Percentiles rank a stretch among this genome's conserved stretches.
phyloP scores from a whole-genome alignment of 1,139 yeast genomes.

The Taphrina wiesneri region DNA sequence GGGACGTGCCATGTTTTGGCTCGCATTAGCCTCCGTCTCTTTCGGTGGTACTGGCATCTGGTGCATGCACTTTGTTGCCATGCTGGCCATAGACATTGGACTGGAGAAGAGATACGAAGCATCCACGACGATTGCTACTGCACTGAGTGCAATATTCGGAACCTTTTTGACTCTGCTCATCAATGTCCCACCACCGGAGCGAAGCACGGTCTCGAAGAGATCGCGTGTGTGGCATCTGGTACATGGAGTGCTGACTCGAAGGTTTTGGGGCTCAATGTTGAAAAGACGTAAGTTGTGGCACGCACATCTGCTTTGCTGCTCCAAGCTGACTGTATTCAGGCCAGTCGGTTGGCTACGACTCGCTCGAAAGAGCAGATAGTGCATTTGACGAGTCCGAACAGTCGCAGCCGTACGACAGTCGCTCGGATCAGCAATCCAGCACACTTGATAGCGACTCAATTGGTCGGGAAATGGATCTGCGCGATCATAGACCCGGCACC shows the following conservation, averaged over 20 bases:
- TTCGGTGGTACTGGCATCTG: slow-evolving; percentile 31
- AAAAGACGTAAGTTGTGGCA: not conserved
- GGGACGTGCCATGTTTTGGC: slow-evolving; percentile 14
- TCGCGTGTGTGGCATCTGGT: not conserved
- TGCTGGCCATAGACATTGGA: slow-evolving; percentile 22
- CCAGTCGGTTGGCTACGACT: not conserved
- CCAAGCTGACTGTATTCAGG: not conserved
- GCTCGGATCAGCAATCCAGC: slow-evolving; percentile 13
- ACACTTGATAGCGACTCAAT: slow-evolving; percentile 10
- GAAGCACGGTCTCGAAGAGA: not conserved
- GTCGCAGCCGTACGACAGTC: slow-evolving; percentile 7
- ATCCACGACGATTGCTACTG: slow-evolving; percentile 3
- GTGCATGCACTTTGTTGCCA: slow-evolving; percentile 31
- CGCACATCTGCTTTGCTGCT: not conserved
- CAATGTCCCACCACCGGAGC: slow-evolving; percentile 13
- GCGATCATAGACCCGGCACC: not conserved
- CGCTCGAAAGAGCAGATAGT: not conserved
- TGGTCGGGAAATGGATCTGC: slow-evolving; percentile 4
- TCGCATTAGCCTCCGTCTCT: slow-evolving; percentile 6
- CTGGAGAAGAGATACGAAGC: not conserved
- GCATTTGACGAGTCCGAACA: slow-evolving; percentile 2
- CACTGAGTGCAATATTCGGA: slow-evolving; percentile 1
- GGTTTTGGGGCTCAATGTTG: not conserved
- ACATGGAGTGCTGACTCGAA: not conserved
- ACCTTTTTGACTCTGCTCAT: slow-evolving; percentile 12